Evolutionary conservation across 2,329 filamentous ascomycete genomes (phyloP), one percentile per base, ranked within the genome.

Genomic region (Diaporthe eres): DNA sequence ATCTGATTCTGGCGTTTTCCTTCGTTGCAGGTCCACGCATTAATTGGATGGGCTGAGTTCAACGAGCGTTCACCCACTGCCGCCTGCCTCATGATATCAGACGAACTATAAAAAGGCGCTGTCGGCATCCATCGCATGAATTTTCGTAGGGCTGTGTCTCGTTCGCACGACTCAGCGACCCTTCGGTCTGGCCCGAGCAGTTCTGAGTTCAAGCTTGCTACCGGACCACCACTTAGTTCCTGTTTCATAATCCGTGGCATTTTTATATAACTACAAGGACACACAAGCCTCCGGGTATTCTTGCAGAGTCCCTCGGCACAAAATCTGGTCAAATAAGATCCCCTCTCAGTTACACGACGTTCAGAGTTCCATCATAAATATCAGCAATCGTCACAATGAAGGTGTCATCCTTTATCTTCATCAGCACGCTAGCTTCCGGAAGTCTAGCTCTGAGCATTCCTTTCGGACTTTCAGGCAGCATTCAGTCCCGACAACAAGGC

Each of bases 221-320:
- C 15, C 25, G 15, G 19, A 49, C 7, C 25, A 49, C 15, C 2
- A 31, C 39, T 65, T 65, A 10, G 61, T 25, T 65, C 61, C 25
- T 49, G 39, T 65, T 65, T 65, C 61, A 67, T 67, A 12, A 49
- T 49, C 42, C 42, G 17, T 34, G 42, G 61, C 61, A 65, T 22
- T 49, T 25, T 13, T 65, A 67, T 67, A 49, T 67, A 67, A 67
- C 5, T 31, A 1, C 53, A 57, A 15, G 25, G 9, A 2, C 0
- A 22, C 8, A 8, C 17, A 0, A 47, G 25, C 9, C 19, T 12
- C 10, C 19, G 13, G 0, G 2, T 3, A 19, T 3, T 13, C 13
- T 28, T 4, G 6, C 7, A 37, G 3, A 22, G 25, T 31, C 19
- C 3, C 19, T 15, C 6, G 34, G 8, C 17, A 37, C 42, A 15